Evolutionary conservation across 78 protist species (phyloP).

Genomic region (Blattamonas nauphoetae): DNA sequence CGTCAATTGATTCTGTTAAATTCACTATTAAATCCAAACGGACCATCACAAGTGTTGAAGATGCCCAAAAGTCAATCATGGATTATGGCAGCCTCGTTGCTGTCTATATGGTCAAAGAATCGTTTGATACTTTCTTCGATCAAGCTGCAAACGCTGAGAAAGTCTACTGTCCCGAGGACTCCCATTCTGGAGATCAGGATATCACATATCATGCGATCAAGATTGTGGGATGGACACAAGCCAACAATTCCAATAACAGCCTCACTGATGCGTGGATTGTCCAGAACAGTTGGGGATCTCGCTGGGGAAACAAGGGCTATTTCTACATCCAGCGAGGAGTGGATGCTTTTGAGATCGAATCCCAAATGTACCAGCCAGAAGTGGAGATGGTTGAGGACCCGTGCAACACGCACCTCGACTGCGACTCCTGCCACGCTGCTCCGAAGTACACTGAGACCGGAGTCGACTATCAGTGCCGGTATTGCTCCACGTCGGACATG

Average conservation of each 20-base stretch:
- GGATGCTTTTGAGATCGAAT: not conserved
- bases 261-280: conserved; percentile 17
- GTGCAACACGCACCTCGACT: not conserved
- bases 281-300: conserved; percentile 42
- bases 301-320: conserved; percentile 43
- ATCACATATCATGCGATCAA: not conserved
- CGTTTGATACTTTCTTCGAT: no score
- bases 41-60: no score
- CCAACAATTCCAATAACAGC: not conserved
- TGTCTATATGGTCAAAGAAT: no score
- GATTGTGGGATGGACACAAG: conserved; percentile 3
- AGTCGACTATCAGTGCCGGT: not conserved
- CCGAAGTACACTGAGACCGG: not conserved
- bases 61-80: no score
- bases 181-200: not conserved
- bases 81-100: no score
- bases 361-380: not conserved
- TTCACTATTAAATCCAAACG: no score
- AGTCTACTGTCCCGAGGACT: no score
- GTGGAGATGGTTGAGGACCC: not conserved
- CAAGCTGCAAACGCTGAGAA: no score
- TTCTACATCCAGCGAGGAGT: conserved; percentile 16
- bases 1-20: no score
- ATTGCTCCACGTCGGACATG: not conserved
- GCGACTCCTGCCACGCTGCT: not conserved